Base-by-base conservation (phyloP, 2,329 filamentous ascomycete genomes). In the Fusarium keratoplasticum region DNA sequence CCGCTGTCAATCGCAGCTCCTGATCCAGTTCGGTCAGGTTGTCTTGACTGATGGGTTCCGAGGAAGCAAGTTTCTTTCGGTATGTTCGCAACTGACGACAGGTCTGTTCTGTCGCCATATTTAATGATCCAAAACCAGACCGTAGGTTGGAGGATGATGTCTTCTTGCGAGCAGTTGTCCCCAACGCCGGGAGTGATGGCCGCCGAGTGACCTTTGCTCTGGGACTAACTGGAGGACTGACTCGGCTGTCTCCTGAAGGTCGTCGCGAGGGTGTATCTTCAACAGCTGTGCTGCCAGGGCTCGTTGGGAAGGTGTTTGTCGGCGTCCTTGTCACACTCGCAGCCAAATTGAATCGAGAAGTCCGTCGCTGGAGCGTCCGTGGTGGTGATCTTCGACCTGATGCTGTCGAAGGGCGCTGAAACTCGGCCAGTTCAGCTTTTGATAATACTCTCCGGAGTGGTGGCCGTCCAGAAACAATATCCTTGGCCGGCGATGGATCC, bases 371-470 rank as follows among this genome's bases (percentile, higher is more conserved):
- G 7, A 92, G 72, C 0, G 86, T 84, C 65, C 90, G 84, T 2
- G 89, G 87, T 1, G 90, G 90, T 1, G 89, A 91, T 27, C 85
- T 85, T 52, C 87, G 85, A 5, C 88, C 88, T 9, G 82, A 79
- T 10, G 84, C 81, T 10, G 85, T 78, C 1, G 86, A 84, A 5
- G 88, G 84, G 6, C 89, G 84, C 72, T 91, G 89, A 70, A 97
- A 95, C 70, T 95, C 94, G 10, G 95, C 93, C 44, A 98, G 85
- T 78, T 98, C 96, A 1, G 93, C 92, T 76, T 94, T 95, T 2
- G 95, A 98, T 35, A 98, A 86, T 10, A 99, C 93, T 64, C 94
- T 93, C 62, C 96, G 89, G 36, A 98, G 84, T 5, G 96, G 95
- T 38, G 93, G 94, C 33, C 91, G 91, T 40, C 87, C 86, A 1